phyloP scores from a whole-genome alignment of 140 eudicot genomes.

The Oenanthe javanica region DNA sequence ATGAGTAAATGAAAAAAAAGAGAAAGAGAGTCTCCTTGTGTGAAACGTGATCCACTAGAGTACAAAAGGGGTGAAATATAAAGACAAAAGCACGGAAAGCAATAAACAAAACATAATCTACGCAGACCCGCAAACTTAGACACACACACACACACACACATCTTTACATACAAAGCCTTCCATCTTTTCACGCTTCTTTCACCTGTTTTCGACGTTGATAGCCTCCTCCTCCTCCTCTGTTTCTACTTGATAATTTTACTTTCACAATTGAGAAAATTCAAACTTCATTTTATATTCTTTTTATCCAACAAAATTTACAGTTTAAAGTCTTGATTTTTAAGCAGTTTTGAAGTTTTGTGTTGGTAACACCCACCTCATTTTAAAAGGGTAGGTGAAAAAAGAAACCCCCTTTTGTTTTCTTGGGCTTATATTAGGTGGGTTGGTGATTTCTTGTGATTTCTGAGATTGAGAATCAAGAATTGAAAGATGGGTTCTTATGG shows the following conservation, averaged over 20 bases:
- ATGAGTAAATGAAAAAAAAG: too few relatives aligned
- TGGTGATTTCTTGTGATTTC: background rate
- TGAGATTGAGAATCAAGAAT: slow-evolving; percentile 6
- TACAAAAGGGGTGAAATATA: background rate
- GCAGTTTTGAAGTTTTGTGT: slow-evolving; percentile 10
- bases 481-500: slow-evolving; percentile 70
- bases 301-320: background rate
- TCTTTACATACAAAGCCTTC: background rate
- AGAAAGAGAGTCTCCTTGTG: too few relatives aligned
- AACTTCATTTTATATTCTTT: background rate
- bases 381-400: slow-evolving; percentile 24
- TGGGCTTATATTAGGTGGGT: background rate
- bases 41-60: background rate
- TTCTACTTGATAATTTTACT: background rate
- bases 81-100: slow-evolving; percentile 7
- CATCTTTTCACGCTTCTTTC: background rate
- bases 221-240: background rate
- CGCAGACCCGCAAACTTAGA: slow-evolving; percentile 2
- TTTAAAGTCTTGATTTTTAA: background rate
- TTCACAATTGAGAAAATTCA: background rate
- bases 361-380: slow-evolving; percentile 9
- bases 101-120: slow-evolving; percentile 1
- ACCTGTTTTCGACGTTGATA: background rate
- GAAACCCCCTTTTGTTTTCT: background rate
- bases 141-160: background rate